These are phyloP conservation scores for Nissolia schottii DNA, from an alignment of 306 rosid species.

Conservation along the genomic window DNA sequence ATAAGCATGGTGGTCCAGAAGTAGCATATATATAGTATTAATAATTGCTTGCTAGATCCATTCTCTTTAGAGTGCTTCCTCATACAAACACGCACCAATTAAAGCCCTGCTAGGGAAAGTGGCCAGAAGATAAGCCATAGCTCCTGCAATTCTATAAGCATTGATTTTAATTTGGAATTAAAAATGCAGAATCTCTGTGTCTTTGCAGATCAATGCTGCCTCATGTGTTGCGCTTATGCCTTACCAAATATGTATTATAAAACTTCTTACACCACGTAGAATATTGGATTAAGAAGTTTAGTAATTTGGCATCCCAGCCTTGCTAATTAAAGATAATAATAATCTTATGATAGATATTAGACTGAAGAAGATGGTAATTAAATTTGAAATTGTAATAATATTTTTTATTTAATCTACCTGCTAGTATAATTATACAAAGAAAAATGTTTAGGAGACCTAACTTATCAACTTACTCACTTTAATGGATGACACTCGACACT, in stretches of 20 bases:
- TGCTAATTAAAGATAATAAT: constrained; percentile 4
- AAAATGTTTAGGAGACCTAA: too few relatives aligned
- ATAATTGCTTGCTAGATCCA: constrained; percentile 22
- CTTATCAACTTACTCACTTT: too few relatives aligned
- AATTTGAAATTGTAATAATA: background rate
- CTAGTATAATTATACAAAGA: too few relatives aligned
- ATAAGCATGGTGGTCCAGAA: constrained; percentile 31
- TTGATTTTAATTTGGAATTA: constrained; percentile 2
- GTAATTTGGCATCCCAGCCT: constrained; percentile 4
- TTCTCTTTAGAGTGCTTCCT: constrained; percentile 12
- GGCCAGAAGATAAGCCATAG: constrained; percentile 23
- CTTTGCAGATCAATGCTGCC: constrained; percentile 17
- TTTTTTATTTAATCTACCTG: too few relatives aligned
- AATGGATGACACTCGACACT: too few relatives aligned
- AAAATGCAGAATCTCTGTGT: constrained; percentile 25
- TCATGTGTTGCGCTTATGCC: constrained; percentile 31
- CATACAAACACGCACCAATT: background rate
- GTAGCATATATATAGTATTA: constrained; percentile 19
- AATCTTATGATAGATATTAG: background rate
- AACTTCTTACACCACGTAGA: background rate
- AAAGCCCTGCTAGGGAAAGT: constrained; percentile 6
- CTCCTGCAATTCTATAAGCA: constrained; percentile 17
- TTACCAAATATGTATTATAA: constrained; percentile 21
- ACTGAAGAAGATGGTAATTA: background rate
- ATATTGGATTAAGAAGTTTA: constrained; percentile 3